Evolutionary conservation across 1,284 basidiomycete species (phyloP), one percentile per base, ranked within the genome.

Genomic region (Chondrostereum purpureum): DNA sequence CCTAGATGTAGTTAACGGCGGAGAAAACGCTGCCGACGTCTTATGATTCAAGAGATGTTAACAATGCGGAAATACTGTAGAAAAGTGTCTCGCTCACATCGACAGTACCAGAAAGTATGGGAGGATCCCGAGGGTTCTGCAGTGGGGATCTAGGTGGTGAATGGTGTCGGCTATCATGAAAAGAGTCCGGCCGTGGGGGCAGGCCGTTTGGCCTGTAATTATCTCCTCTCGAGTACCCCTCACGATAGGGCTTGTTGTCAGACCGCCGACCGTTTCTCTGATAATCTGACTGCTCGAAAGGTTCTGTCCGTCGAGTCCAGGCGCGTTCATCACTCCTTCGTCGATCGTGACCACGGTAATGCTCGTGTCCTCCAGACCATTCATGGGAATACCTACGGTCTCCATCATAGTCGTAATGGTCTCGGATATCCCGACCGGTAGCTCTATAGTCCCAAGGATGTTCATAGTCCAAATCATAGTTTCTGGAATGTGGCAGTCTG

Each of bases 401-500:
- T n/a, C n/a, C n/a, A n/a, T 55, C 54, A 41, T 52, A 49, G 21
- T 57, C n/a, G n/a, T n/a, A n/a, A n/a, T n/a, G n/a, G n/a, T n/a
- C n/a, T n/a, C n/a, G n/a, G n/a, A n/a, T n/a, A n/a, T n/a, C n/a
- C n/a, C n/a, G n/a, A n/a, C n/a, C n/a, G n/a, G n/a, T n/a, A n/a
- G n/a, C n/a, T n/a, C n/a, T n/a, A n/a, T n/a, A n/a, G n/a, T n/a
- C n/a, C n/a, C n/a, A n/a, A n/a, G n/a, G n/a, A n/a, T n/a, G n/a
- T n/a, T n/a, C n/a, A n/a, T n/a, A n/a, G n/a, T n/a, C 59, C 39
- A 53, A 47, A 19, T 59, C 55, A 42, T 56, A 37, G 38, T 59
- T 56, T 24, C 54, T 66, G 14, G 69, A 65, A 31, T 69, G 64
- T 42, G 61, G 62, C 10, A 60, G 50, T 1, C 73, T 75, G 17